Conservation (phyloP, 805 yeast species). For the Pichia sporocuriosa region DNA sequence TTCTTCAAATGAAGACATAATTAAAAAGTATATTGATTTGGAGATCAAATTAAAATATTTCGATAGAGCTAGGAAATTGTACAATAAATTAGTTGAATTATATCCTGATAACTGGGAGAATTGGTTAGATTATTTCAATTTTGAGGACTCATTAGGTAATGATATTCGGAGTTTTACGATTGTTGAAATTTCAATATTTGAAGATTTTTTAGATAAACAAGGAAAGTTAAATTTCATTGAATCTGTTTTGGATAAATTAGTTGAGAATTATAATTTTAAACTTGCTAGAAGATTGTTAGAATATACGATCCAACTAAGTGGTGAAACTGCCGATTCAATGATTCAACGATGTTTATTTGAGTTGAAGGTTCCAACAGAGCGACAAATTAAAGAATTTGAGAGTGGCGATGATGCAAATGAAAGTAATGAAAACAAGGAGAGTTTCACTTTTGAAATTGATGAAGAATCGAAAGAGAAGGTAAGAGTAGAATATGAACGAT, state of each 20-base stretch:
- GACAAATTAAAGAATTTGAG: slow-evolving; percentile 37
- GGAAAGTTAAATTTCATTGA: slow-evolving; percentile 4
- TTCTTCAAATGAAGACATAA: slow-evolving; percentile 52
- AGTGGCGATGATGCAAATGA: not conserved
- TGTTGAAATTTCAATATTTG: slow-evolving; percentile 41
- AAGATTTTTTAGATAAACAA: slow-evolving; percentile 18
- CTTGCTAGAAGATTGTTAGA: slow-evolving; percentile 7
- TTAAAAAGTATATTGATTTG: slow-evolving; percentile 56
- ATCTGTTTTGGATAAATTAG: not conserved
- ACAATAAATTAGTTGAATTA: slow-evolving; percentile 54
- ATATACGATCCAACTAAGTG: slow-evolving; percentile 1
- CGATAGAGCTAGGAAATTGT: slow-evolving; percentile 70
- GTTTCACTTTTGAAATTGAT: slow-evolving; percentile 39
- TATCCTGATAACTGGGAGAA: slow-evolving; percentile 36
- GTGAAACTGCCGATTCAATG: slow-evolving; percentile 39
- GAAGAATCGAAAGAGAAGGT: slow-evolving; percentile 35
- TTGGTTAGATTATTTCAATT: slow-evolving; percentile 60
- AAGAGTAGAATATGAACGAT: slow-evolving; percentile 51
- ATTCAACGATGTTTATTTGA: slow-evolving; percentile 67
- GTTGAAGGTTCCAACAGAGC: slow-evolving; percentile 51
- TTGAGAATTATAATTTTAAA: slow-evolving; percentile 7
- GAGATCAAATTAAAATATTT: slow-evolving; percentile 69
- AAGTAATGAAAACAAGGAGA: not conserved
- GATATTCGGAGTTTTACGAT: slow-evolving; percentile 59
- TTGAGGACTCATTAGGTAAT: slow-evolving; percentile 68